phyloP scores from a whole-genome alignment of 495 filamentous ascomycete genomes.

The Aspergillus heteromorphus region DNA sequence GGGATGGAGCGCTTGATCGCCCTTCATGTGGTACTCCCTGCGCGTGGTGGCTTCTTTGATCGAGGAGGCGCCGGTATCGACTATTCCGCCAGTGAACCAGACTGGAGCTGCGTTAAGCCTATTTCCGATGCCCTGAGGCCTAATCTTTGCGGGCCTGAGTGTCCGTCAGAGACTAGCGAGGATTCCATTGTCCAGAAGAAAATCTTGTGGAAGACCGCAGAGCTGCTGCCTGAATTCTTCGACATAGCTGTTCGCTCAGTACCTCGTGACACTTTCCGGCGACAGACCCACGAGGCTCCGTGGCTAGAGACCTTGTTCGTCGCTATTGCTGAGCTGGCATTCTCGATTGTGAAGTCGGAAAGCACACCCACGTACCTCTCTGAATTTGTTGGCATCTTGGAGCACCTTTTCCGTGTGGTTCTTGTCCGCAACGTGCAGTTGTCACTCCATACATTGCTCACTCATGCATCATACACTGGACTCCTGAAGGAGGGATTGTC shows the following conservation, averaged over 20 bases:
- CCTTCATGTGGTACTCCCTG: constrained; percentile 66
- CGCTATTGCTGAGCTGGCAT: constrained; percentile 43
- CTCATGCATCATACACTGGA: constrained; percentile 40
- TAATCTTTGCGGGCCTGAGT: constrained; percentile 25
- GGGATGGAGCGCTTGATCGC: constrained; percentile 58
- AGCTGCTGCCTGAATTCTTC: constrained; percentile 42
- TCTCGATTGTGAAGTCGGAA: constrained; percentile 34
- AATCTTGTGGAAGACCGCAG: constrained; percentile 28
- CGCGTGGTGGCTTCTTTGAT: constrained; percentile 50
- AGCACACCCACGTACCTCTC: constrained; percentile 22
- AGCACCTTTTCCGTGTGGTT: constrained; percentile 40
- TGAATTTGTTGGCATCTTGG: constrained; percentile 33
- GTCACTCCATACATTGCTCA: constrained; percentile 41
- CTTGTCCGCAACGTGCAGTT: constrained; percentile 36
- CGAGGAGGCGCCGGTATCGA: constrained; percentile 40
- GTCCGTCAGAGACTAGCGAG: constrained; percentile 5
- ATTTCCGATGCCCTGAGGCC: constrained; percentile 38
- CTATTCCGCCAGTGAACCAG: constrained; percentile 39
- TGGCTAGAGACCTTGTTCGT: constrained; percentile 68
- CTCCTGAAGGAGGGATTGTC: constrained; percentile 32
- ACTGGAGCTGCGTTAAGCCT: constrained; percentile 42
- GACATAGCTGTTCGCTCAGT: constrained; percentile 51
- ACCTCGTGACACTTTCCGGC: constrained; percentile 48
- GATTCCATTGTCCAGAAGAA: constrained; percentile 7
- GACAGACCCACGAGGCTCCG: constrained; percentile 50